Conservation (phyloP, 257 asterid species). For the Marsdenia floribunda region DNA sequence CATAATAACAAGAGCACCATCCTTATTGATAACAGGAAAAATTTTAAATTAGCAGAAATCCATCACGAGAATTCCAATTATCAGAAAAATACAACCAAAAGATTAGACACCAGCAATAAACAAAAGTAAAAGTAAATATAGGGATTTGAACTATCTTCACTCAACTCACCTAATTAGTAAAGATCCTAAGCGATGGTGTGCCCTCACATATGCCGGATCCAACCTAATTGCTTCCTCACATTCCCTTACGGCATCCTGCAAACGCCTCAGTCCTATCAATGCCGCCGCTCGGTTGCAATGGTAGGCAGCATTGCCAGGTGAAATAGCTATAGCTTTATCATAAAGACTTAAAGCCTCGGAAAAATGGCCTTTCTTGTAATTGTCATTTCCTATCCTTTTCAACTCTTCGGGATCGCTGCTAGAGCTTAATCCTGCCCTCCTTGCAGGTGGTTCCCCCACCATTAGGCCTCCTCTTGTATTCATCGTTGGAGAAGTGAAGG, state of each 20-base stretch:
- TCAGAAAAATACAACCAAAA: background rate
- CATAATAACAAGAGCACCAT: background rate
- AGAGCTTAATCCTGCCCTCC: constrained; percentile 27
- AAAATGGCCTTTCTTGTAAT: constrained; percentile 57
- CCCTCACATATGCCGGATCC: constrained; percentile 80
- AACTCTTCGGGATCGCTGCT: constrained; percentile 71
- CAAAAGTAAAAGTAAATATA: constrained; percentile 17
- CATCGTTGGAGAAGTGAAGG: constrained; percentile 11
- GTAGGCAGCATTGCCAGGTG: constrained; percentile 62
- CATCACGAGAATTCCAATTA: background rate
- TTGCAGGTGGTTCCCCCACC: constrained; percentile 37
- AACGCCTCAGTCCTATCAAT: constrained; percentile 56
- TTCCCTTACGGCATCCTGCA: constrained; percentile 65
- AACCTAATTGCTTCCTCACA: constrained; percentile 81
- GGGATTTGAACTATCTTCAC: constrained; percentile 16
- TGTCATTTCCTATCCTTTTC: constrained; percentile 72
- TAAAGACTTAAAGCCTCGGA: constrained; percentile 61
- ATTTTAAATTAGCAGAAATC: background rate
- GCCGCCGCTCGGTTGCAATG: constrained; percentile 83
- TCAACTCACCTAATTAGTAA: constrained; percentile 71
- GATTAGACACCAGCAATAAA: background rate
- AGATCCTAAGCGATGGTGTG: constrained; percentile 87
- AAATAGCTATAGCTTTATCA: constrained; percentile 68
- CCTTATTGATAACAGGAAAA: background rate
- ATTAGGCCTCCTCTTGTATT: constrained; percentile 40